phyloP scores from a whole-genome alignment of 2,329 filamentous ascomycete genomes.

The Diaporthe longicolla region DNA sequence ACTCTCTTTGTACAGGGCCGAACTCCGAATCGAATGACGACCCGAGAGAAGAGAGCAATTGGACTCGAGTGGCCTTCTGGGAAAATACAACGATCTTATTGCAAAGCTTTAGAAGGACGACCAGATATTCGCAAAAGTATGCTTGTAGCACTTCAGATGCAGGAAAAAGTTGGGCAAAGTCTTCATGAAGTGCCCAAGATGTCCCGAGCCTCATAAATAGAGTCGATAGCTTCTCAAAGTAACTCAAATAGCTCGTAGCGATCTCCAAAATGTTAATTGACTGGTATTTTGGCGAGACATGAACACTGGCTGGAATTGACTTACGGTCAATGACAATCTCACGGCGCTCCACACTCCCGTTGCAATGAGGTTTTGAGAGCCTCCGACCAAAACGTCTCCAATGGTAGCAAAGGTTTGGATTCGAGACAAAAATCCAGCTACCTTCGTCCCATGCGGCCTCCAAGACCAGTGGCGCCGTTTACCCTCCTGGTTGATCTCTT shows the following conservation, averaged over 20 bases:
- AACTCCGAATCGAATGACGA: constrained; percentile 36
- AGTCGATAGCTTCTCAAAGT: constrained; percentile 28
- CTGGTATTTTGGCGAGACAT: too few relatives aligned
- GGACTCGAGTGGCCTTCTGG: neutral
- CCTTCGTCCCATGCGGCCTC: constrained; percentile 34
- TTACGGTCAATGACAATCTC: constrained; percentile 39
- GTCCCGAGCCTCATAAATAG: constrained; percentile 27
- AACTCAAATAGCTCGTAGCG: constrained; percentile 11
- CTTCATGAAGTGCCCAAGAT: constrained; percentile 29
- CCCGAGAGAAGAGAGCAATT: neutral
- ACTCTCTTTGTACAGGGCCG: constrained; percentile 12
- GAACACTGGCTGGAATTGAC: neutral
- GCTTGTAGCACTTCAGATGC: constrained; percentile 12
- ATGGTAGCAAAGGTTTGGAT: constrained; percentile 37
- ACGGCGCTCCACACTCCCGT: constrained; percentile 41
- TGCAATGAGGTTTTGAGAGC: constrained; percentile 42
- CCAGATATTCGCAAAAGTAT: constrained; percentile 19
- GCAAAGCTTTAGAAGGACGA: constrained; percentile 20
- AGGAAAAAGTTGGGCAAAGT: constrained; percentile 25
- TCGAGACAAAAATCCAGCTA: constrained; percentile 35
- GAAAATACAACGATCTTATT: constrained; percentile 3
- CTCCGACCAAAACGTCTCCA: constrained; percentile 39
- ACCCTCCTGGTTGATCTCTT: constrained; percentile 44
- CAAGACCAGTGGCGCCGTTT: constrained; percentile 29
- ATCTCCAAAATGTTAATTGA: neutral